Evolutionary conservation across 176 grass and related monocot genomes (phyloP), one percentile per base, ranked within the genome.

Genomic region (Lolium perenne): DNA sequence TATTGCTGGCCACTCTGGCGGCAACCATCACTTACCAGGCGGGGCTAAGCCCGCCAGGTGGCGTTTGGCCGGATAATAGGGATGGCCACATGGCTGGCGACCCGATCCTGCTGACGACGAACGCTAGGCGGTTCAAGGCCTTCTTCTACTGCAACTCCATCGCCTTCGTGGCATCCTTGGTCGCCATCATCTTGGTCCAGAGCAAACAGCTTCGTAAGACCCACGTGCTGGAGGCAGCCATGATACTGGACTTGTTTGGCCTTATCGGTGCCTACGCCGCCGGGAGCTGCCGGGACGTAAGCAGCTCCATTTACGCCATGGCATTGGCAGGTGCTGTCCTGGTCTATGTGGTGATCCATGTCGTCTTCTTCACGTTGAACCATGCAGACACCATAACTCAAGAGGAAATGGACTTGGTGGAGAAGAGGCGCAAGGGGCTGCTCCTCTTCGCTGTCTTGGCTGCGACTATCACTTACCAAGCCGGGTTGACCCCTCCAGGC

Each of bases 21-120:
- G 86, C 80, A 0, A 83, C 78, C 56, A 76, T 88, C 38, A 89
- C 92, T 6, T 94, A 91, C 80, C 89, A 91, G 35, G 89, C 92
- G 0, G 89, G 86, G 0, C 43, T 94, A 3, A 46, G 48, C 61
- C 89, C 89, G 0, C 92, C 92, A 0, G 92, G 92, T 0, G 83
- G 92, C 0, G 35, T 89, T 0, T 91, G 89, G 92, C 59, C 25
- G 4, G 65, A 56, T 5, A n/a, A 43, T 6, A 11, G 15, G 0
- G 14, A 61, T 7, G 88, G 88, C 1, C 85, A 93, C 55, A 13
- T 2, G 21, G 53, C 45, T 2, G 83, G 83, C 13, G 63, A 77
- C 55, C 48, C 79, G 0, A 79, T 93, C 48, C 84, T 93, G 21
- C 43, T 7, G 5, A 51, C 13, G 0, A 82, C n/a, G 4, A 43